A percentile compares a stretch with the other conserved stretches of the same genome.
These are phyloP conservation scores for Magnusiomyces tetraspermus DNA, from an alignment of 1,139 yeast species.

Conservation along the genomic window DNA sequence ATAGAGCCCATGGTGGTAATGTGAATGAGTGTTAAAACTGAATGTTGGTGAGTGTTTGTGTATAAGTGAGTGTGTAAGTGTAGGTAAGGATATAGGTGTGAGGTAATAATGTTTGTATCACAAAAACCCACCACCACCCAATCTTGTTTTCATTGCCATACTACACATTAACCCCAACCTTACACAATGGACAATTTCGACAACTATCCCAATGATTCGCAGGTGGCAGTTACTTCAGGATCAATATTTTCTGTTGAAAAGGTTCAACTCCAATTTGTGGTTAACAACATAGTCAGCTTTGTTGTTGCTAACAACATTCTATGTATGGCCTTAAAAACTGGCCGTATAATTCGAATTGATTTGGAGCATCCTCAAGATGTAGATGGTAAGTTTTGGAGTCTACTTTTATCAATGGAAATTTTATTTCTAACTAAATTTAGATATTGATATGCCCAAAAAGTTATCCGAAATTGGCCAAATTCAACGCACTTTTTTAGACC, in stretches of 20 bases:
- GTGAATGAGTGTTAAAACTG: neutral
- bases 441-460: conserved; percentile 28
- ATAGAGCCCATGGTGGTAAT: conserved; percentile 27
- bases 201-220: conserved; percentile 1
- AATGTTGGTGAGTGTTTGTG: too few relatives aligned
- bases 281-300: conserved; percentile 37
- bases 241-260: conserved; percentile 37
- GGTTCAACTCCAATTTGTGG: conserved; percentile 47
- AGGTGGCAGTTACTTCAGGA: neutral
- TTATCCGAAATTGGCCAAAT: conserved; percentile 29
- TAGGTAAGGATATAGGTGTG: too few relatives aligned
- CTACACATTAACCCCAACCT: neutral
- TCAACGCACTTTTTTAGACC: conserved; percentile 38
- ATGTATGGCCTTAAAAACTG: conserved; percentile 39
- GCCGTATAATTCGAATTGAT: conserved; percentile 43
- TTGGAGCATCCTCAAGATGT: conserved; percentile 47
- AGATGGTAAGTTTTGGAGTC: conserved; percentile 20
- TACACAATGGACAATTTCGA: neutral
- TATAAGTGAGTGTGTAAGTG: too few relatives aligned
- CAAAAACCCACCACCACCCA: neutral
- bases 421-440: conserved; percentile 16
- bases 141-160: neutral
- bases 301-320: conserved; percentile 43
- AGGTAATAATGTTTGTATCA: neutral
- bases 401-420: neutral